Conservation (phyloP, 2,329 filamentous ascomycete species). For the Trichoderma oligosporum region DNA sequence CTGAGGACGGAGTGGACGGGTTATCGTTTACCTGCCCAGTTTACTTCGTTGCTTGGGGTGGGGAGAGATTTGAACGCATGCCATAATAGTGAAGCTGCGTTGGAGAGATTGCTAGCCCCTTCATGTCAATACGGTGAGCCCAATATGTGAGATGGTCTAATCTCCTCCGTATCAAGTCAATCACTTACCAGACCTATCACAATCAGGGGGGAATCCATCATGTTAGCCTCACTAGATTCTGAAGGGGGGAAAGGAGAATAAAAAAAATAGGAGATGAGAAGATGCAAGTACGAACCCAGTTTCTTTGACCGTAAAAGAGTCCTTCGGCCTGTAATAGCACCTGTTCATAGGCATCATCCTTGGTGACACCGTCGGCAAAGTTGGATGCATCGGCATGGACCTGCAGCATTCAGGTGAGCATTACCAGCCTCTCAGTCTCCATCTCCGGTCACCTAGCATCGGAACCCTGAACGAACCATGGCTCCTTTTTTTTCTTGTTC, state of each 20-base stretch:
- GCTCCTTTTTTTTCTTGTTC: conserved; percentile 6
- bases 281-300: conserved; percentile 60
- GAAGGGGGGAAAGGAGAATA: neutral
- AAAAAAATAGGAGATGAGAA: neutral
- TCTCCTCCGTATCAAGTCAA: neutral
- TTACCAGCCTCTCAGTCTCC: neutral
- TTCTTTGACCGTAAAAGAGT: conserved; percentile 68
- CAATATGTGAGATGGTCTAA: neutral
- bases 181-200: conserved; percentile 16
- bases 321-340: conserved; percentile 67
- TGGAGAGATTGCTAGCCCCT: conserved; percentile 64
- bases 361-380: conserved; percentile 63
- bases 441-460: neutral
- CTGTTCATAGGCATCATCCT: conserved; percentile 70
- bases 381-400: conserved; percentile 77
- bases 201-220: neutral
- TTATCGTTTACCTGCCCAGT: conserved; percentile 64
- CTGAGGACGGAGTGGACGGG: neutral
- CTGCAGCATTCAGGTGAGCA: conserved; percentile 35
- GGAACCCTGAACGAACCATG: conserved; percentile 17
- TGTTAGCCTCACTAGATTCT: neutral
- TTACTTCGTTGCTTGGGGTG: conserved; percentile 61
- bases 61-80: conserved; percentile 73
- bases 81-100: conserved; percentile 72
- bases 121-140: conserved; percentile 15